Evolutionary conservation across 2,329 filamentous ascomycete species (phyloP).

Genomic region (Ceratocystis huliohia): DNA sequence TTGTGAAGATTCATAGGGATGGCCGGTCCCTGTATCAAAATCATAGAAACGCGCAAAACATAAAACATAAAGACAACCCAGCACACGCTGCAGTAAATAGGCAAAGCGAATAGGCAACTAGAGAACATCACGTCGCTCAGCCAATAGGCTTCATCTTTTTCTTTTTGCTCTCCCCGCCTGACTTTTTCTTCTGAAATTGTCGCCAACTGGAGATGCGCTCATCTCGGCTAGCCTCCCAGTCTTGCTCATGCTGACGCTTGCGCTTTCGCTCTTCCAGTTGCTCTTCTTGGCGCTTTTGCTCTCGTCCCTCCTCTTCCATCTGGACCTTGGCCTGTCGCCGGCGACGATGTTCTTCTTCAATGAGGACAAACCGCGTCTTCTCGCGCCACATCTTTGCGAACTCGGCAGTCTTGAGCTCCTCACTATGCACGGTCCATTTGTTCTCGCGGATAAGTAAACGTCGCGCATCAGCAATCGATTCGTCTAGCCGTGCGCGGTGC

Average conservation of each 20-base stretch:
- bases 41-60: conserved; percentile 6
- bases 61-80: conserved; percentile 1
- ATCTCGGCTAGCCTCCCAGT: conserved; percentile 89
- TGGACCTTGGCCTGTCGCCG: conserved; percentile 79
- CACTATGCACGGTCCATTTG: conserved; percentile 81
- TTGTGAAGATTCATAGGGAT: background rate
- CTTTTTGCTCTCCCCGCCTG: conserved; percentile 49
- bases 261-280: conserved; percentile 69
- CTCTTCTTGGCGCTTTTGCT: conserved; percentile 74
- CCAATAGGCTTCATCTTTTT: conserved; percentile 58
- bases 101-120: background rate
- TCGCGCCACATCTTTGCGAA: conserved; percentile 80
- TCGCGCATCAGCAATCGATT: conserved; percentile 89
- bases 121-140: conserved; percentile 26
- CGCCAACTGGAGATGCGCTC: conserved; percentile 89
- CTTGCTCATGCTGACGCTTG: conserved; percentile 83
- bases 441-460: conserved; percentile 89
- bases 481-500: conserved; percentile 71
- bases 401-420: conserved; percentile 70
- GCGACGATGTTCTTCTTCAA: conserved; percentile 81
- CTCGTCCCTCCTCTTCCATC: conserved; percentile 90
- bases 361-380: conserved; percentile 77
- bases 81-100: background rate
- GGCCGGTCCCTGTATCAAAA: conserved; percentile 2
- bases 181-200: conserved; percentile 69